Evolutionary conservation across 2,329 filamentous ascomycete genomes (phyloP), one percentile per base, ranked within the genome.

Genomic region (Aschersonia sp.): DNA sequence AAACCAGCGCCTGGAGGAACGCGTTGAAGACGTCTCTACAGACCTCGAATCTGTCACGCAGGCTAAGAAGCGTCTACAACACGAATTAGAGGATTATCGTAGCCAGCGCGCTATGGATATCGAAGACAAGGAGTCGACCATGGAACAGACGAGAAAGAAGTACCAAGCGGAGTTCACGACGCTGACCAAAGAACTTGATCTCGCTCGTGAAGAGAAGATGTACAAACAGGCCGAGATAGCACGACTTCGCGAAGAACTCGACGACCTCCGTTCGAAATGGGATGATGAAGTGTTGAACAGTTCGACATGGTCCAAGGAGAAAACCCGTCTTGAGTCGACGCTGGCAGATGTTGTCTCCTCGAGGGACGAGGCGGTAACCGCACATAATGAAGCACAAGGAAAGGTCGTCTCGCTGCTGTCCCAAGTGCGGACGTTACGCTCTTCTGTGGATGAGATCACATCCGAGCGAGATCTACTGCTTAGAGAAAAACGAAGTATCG

Each of bases 261-360:
- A 98, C 57, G 88, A 95, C 57, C 75, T 97, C 49, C 81, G 92
- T 54, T 88, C 83, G 55, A 97, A 97, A 68, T 97, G 92, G 90
- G 92, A 98, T 58, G 87, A 97, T 57, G 90, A 98, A 66, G 87
- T 97, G 9, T 78, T 97, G 56, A 97, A 97, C 67, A 94, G 87
- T 65, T 94, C 88, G 12, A 95, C 90, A 1, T 97, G 92, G 89
- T 89, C 89, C 10, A 98, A 98, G 69, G 90, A 98, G 68, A 97
- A 97, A 71, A 77, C 87, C 12, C 83, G 90, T 12, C 74, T 98
- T 41, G 90, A 97, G 62, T 80, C 88, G 50, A 94, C 88, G 5
- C 73, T 98, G 47, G 81, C 90, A 45, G 88, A 95, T 61, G 77
- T 97, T 32, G 84, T 85, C 9, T 82, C 86, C 45, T 94, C 88